Percentiles rank a stretch among this genome's conserved stretches.
These are phyloP conservation scores for Pterulicium gracile DNA, from an alignment of 1,284 basidiomycete species.

Conservation along the genomic window DNA sequence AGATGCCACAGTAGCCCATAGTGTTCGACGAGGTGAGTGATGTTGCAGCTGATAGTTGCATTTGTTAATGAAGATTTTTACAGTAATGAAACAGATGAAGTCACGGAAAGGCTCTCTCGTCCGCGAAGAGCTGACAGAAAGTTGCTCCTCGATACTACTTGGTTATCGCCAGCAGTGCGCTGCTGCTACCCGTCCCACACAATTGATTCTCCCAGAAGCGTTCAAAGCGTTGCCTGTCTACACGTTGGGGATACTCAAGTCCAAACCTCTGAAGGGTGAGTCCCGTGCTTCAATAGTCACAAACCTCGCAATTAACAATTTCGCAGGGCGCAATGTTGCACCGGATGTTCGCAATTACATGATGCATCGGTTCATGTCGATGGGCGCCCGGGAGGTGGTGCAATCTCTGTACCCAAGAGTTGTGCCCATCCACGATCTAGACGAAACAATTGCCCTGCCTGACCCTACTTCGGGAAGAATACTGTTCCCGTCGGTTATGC, in stretches of 20 bases:
- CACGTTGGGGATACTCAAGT: conserved; percentile 79
- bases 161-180: conserved; percentile 92
- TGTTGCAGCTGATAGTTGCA: conserved; percentile 4
- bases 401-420: conserved; percentile 85
- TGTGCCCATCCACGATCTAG: conserved; percentile 82
- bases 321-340: conserved; percentile 71
- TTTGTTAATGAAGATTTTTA: conserved; percentile 5
- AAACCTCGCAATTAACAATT: conserved; percentile 7
- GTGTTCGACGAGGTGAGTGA: conserved; percentile 77
- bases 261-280: conserved; percentile 83
- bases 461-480: conserved; percentile 48
- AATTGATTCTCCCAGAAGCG: conserved; percentile 92
- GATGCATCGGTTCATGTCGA: conserved; percentile 66
- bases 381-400: conserved; percentile 63
- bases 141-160: conserved; percentile 75
- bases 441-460: conserved; percentile 63
- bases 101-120: conserved; percentile 64
- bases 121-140: conserved; percentile 77
- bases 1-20: conserved; percentile 70
- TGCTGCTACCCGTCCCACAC: conserved; percentile 68
- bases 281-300: conserved; percentile 2
- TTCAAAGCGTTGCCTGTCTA: conserved; percentile 87
- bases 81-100: conserved; percentile 63
- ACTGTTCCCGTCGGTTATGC: conserved; percentile 71
- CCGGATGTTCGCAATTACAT: conserved; percentile 90